Base-by-base conservation (phyloP, 257 asterid genomes). In the Anisodus tanguticus region DNA sequence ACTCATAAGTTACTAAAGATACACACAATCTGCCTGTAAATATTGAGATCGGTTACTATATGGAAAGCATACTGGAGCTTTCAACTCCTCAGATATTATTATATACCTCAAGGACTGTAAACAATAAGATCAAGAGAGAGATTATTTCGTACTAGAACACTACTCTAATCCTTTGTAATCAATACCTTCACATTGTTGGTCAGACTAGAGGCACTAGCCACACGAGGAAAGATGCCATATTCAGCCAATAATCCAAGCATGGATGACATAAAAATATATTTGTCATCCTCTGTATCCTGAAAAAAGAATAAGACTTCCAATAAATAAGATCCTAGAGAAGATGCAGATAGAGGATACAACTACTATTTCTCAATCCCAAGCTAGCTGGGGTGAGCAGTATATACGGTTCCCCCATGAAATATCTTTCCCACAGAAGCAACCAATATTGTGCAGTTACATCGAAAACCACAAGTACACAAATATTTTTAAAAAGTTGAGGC, bases 221-320 rank as follows among this genome's bases (percentile, higher is more conserved):
- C 97, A 83, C 91, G 98, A 84, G 98, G 97, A 92, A 92, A 91
- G 86, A 92, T 88, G 68, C 98, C 98, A 91, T 87, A 91, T 86
- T 93, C 98, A 66, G 91, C 89, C 94, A 95, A 89, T 88, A 95
- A 86, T 83, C 94, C 94, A 9, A 93, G 90, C 90, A 91, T 87
- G 62, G 97, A 91, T 86, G 98, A 88, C 86, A 88, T 92, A 86
- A 95, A 95, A 83, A 93, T 86, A 84, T 88, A 94, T 86, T 84
- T 92, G 87, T 92, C 98, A 68, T 93, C 97, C 86, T 95, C 98
- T 57, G 88, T 92, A 86, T 83, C 94, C 98, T 95, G 92, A 85
- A 89, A 84, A 53, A 76, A 77, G 12, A 77, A 51, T 81, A 86
- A 83, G 84, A 81, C 49, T 41, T 81, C 84, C 81, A 3, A 78